phyloP scores from a whole-genome alignment of 768 basidiomycete genomes.

The Leccinum incarnatum region DNA sequence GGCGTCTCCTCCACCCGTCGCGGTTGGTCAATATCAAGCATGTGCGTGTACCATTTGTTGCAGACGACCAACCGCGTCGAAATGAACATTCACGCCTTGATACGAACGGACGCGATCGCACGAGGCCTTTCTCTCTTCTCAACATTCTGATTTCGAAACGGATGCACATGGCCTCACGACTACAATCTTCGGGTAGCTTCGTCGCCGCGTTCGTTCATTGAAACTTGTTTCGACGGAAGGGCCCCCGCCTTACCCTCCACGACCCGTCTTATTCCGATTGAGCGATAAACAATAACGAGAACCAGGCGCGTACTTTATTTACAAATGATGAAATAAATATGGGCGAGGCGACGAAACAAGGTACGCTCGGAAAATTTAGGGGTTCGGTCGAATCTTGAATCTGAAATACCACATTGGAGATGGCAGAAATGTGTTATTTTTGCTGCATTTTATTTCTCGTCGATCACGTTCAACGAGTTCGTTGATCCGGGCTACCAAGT shows the following conservation, averaged over 20 bases:
- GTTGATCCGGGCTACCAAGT: neutral
- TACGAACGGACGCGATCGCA: neutral
- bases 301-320: neutral
- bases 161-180: neutral
- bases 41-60: neutral
- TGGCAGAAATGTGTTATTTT: neutral
- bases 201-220: neutral
- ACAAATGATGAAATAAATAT: neutral
- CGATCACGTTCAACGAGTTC: neutral
- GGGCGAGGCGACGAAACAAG: neutral
- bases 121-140: neutral
- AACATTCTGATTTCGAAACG: neutral
- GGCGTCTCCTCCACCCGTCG: neutral
- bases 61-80: neutral
- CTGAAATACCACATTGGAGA: neutral
- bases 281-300: neutral
- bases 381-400: neutral
- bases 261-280: slow-evolving; percentile 13
- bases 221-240: slow-evolving; percentile 6
- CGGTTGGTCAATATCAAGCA: neutral
- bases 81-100: neutral
- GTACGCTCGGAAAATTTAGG: neutral
- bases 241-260: neutral
- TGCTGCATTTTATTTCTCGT: neutral
- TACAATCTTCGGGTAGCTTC: neutral